A percentile compares a stretch with the other conserved stretches of the same genome.
phyloP scores from a whole-genome alignment of 441 rosid species.

The Dalechampia spathulata region DNA sequence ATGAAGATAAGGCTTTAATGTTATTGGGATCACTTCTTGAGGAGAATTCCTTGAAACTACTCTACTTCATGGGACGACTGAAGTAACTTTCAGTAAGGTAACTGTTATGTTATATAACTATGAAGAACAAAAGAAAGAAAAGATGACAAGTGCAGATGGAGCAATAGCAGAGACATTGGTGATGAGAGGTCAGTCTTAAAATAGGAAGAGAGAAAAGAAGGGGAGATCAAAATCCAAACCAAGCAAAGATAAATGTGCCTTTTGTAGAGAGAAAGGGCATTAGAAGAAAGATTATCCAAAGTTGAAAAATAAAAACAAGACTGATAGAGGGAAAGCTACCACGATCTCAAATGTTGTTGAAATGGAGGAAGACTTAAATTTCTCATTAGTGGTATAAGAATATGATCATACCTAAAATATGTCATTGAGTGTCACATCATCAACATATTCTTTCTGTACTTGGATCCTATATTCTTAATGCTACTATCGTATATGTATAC shows the following conservation, averaged over 20 bases:
- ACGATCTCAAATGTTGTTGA: not conserved
- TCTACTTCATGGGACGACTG: too few relatives aligned
- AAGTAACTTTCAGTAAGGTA: too few relatives aligned
- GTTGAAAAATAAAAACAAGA: not conserved
- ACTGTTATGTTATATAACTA: not conserved
- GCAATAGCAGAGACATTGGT: too few relatives aligned
- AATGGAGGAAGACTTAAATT: not conserved
- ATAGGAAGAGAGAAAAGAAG: not conserved
- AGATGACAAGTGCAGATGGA: not conserved
- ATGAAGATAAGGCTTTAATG: not conserved
- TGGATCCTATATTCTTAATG: not conserved
- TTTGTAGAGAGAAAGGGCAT: slow-evolving; percentile 1
- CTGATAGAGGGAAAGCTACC: not conserved
- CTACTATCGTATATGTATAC: not conserved
- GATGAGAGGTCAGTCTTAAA: not conserved
- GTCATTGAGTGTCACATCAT: not conserved
- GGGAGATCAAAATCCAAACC: not conserved
- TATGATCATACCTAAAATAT: too few relatives aligned
- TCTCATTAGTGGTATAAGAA: too few relatives aligned
- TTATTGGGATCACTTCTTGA: too few relatives aligned
- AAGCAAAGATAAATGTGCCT: not conserved
- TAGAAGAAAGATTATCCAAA: not conserved
- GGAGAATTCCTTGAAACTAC: too few relatives aligned
- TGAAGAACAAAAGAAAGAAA: not conserved
- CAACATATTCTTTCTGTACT: not conserved